Base-by-base conservation (phyloP, 768 basidiomycete species). In the Leccinum variicolor region DNA sequence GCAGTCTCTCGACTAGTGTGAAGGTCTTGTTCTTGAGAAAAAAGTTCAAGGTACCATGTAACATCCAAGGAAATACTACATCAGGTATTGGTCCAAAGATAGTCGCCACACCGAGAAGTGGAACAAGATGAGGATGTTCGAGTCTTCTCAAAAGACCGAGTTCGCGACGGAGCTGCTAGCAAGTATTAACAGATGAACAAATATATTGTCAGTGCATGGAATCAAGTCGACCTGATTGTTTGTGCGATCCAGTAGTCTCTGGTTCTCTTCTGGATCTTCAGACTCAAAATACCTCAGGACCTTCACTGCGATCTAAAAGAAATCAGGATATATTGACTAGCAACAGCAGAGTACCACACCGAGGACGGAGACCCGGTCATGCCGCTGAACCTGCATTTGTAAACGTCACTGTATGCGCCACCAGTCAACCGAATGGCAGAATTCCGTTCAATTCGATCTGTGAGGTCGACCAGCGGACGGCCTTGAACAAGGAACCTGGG, bases 81-180 rank as follows among this genome's bases (percentile, higher is more conserved):
- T 33, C 33, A 0, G 28, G n/a, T 10, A 13, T 15, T 9, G 11
- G 26, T 36, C 53, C 45, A 10, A 57, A 57, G 1, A 10, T 21
- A 3, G n/a, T 26, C 4, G 56, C n/a, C 7, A 57, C 34, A 21
- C 53, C 53, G 4, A 57, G 31, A 7, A 54, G 28, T 5, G 41
- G 43, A 28, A 57, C 33, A 2, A 55, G 36, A 4, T 55, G 47
- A 6, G n/a, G 19, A 6, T 45, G 58, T 14, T 57, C 33, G 21
- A 59, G 26, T 46, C 55, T 57, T 46, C 55, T 57, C 33, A 36
- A 47, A 17, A 52, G 33, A 4, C 49, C 41, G 14, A 58, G 49
- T 21, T 59, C 55, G 21, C 50, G 26, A 3, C 34, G 50, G 14
- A 59, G 15, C 26, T 28, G 9, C 50, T 57, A 6, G 3, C 15